Evolutionary conservation across 2,329 filamentous ascomycete genomes (phyloP), one percentile per base, ranked within the genome.

Genomic region (Podosphaera xanthii): DNA sequence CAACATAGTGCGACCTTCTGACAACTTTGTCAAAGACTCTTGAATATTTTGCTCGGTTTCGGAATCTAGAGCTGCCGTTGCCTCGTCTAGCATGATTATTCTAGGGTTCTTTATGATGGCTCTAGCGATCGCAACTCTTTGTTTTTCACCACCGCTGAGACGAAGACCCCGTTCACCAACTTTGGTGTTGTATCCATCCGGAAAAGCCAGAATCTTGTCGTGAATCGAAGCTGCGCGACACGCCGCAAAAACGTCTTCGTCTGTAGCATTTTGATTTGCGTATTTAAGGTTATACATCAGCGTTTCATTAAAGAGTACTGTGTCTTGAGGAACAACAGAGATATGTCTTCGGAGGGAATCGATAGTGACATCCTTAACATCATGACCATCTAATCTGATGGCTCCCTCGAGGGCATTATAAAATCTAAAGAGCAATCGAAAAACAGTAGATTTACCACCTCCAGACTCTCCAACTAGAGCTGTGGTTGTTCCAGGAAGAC

Each of bases 381-480:
- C 82, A 61, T 83, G 79, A 6, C 85, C 88, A 68, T 97, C 92
- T 59, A 98, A 76, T 67, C 84, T 80, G 60, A 97, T 94, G 67
- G 76, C 81, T 42, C 92, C 92, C 58, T 81, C 78, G 58, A 83
- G 77, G 59, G 84, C 81, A 68, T 96, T 94, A 75, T 97, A 98
- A 72, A 96, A 98, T 22, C 92, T 86, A 76, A 95, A 97, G 69
- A 98, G 82, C 56, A 97, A 79, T 57, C 92, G 85, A 75, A 98
- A 96, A 34, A 98, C 80, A 0, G 92, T 98, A 2, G 91, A 97
- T 71, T 98, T 98, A 64, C 92, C 92, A 61, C 92, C 92, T 53
- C 92, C 92, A 38, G 91, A 97, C 70, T 97, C 91, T 63, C 92
- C 92, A 22, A 98, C 92, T 63, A 98, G 83, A 0, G 92, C 92